Percentiles rank a stretch among this genome's conserved stretches.
phyloP scores from a whole-genome alignment of 2,329 filamentous ascomycete genomes.

The Trichoderma koningiopsis region DNA sequence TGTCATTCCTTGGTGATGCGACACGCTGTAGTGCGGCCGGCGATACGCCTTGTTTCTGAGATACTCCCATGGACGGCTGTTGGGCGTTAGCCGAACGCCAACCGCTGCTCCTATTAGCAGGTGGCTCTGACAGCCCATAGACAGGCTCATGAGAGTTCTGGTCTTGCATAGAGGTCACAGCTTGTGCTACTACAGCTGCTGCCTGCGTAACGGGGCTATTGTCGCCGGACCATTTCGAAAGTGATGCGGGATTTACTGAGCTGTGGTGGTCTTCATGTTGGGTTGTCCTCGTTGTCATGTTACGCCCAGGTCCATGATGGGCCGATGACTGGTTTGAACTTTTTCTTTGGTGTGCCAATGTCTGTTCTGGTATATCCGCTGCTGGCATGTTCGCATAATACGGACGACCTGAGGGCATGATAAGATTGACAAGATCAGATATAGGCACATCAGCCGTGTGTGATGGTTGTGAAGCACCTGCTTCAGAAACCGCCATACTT shows the following conservation, averaged over 20 bases:
- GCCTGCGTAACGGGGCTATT: conserved; percentile 18
- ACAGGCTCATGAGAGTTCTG: conserved; percentile 9
- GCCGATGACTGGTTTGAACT: background rate
- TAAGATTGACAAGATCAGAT: conserved; percentile 26
- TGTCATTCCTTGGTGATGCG: conserved; percentile 37
- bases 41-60: conserved; percentile 28
- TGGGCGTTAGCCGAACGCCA: conserved; percentile 29
- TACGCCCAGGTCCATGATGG: background rate
- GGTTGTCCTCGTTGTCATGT: background rate
- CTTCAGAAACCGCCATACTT: conserved; percentile 33
- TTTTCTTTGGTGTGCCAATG: background rate
- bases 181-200: conserved; percentile 4
- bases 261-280: background rate
- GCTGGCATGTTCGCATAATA: conserved; percentile 29
- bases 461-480: conserved; percentile 28
- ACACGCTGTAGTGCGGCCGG: conserved; percentile 35
- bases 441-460: conserved; percentile 26
- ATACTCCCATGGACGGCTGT: conserved; percentile 33
- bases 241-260: background rate
- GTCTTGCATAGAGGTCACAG: conserved; percentile 12
- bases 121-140: conserved; percentile 2
- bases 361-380: conserved; percentile 11
- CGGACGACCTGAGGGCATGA: conserved; percentile 29
- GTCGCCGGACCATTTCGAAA: conserved; percentile 16
- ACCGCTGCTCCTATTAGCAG: background rate